These are phyloP conservation scores for Paramecium octaurelia DNA, from an alignment of 73 alveolate genomes.

Conservation along the genomic window DNA sequence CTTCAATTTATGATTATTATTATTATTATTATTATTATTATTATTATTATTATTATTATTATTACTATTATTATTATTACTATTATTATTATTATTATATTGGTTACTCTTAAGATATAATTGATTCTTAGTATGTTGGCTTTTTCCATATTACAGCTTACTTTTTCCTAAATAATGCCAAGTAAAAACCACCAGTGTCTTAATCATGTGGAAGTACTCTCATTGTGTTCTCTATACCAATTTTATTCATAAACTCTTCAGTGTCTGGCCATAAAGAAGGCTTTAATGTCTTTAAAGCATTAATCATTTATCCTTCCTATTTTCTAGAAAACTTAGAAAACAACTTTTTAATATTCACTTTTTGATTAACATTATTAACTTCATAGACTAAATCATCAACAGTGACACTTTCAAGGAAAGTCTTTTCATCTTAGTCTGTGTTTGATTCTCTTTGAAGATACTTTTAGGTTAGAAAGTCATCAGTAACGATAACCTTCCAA, in stretches of 20 bases:
- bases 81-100: not conserved
- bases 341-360: constrained; percentile 10
- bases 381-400: constrained; percentile 13
- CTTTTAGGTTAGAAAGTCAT: constrained; percentile 38
- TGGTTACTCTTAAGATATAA: not conserved
- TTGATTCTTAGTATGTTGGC: constrained; percentile 42
- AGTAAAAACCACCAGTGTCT: constrained; percentile 96
- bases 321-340: constrained; percentile 66
- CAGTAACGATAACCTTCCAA: constrained; percentile 83
- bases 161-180: constrained; percentile 83
- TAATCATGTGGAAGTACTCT: constrained; percentile 96
- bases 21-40: not conserved
- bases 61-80: not conserved
- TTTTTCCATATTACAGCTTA: constrained; percentile 64
- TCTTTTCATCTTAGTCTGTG: constrained; percentile 7
- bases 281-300: constrained; percentile 62
- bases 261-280: constrained; percentile 37
- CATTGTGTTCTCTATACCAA: constrained; percentile 74
- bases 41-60: constrained; percentile 2
- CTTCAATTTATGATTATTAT: not conserved
- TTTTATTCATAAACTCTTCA: constrained; percentile 47
- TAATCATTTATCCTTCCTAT: constrained; percentile 55
- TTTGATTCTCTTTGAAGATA: not conserved
- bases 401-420: not conserved
- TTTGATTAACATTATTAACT: not conserved